Evolutionary conservation across 2,329 filamentous ascomycete genomes (phyloP).

Genomic region (Cladophialophora bantiana): DNA sequence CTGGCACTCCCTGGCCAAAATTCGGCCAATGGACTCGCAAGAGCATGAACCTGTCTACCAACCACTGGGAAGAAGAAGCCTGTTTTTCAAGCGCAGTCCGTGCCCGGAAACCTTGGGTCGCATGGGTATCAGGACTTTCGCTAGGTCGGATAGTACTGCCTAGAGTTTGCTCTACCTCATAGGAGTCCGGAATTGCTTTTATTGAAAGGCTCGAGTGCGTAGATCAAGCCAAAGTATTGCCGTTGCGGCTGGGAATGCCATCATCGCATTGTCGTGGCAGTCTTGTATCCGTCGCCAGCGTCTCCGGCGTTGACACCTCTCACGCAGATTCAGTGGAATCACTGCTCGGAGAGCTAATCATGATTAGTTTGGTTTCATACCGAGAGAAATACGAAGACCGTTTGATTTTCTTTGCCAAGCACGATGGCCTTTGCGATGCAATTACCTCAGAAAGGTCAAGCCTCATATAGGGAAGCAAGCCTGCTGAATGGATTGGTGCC

Average conservation of each 20-base stretch:
- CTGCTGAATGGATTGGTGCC: neutral
- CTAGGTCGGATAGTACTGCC: neutral
- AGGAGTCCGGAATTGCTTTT: neutral
- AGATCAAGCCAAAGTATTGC: neutral
- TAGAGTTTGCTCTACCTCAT: neutral
- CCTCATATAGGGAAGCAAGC: neutral
- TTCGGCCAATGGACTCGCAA: neutral
- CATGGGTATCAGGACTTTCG: neutral
- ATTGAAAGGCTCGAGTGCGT: neutral
- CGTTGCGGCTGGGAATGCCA: neutral
- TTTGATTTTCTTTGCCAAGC: neutral
- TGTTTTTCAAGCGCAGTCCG: neutral
- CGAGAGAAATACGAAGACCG: neutral
- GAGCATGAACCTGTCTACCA: constrained; percentile 10
- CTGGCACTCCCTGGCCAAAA: neutral
- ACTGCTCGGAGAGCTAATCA: neutral
- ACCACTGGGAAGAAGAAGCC: neutral
- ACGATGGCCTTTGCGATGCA: neutral
- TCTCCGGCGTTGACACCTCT: neutral
- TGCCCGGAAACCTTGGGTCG: neutral
- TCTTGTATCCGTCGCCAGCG: neutral
- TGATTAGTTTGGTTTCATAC: neutral
- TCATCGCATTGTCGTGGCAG: neutral
- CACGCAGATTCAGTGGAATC: neutral
- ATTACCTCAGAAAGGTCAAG: neutral